phyloP scores from a whole-genome alignment of 768 basidiomycete genomes.

The Phanerochaete sordida region DNA sequence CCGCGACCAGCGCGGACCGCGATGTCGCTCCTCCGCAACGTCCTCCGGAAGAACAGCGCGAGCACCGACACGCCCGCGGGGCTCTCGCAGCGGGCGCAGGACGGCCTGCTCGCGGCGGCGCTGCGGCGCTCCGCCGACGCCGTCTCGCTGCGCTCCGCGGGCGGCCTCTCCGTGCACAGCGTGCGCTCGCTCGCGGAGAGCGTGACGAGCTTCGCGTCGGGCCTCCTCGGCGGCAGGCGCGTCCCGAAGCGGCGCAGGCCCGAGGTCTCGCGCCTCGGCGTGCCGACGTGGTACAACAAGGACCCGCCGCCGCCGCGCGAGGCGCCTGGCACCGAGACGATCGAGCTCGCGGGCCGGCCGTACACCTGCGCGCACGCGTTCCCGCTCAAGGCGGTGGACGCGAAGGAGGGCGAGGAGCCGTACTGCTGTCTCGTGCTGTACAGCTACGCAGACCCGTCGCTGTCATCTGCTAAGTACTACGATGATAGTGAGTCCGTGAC shows the following conservation, averaged over 20 bases:
- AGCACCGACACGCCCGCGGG: not conserved
- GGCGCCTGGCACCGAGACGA: conserved; percentile 10
- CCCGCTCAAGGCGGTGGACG: not conserved
- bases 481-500: not conserved
- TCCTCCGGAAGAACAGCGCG: conserved; percentile 10
- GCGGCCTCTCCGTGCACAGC: not conserved
- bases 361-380: conserved; percentile 1
- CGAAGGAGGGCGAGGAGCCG: not conserved
- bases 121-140: not conserved
- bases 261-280: conserved; percentile 1
- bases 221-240: conserved; percentile 1
- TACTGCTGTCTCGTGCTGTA: conserved; percentile 4
- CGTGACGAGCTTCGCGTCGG: conserved; percentile 9
- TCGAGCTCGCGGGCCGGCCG: not conserved
- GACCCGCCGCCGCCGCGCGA: conserved; percentile 6
- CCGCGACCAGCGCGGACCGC: not conserved
- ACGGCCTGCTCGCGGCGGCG: not conserved
- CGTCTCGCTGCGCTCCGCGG: not conserved
- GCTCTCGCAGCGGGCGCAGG: conserved; percentile 1
- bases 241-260: conserved; percentile 6
- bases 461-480: not conserved
- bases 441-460: not conserved
- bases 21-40: conserved; percentile 10
- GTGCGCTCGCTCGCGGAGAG: conserved; percentile 9
- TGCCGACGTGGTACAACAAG: conserved; percentile 6